A percentile compares a stretch with the other conserved stretches of the same genome.
Conservation (phyloP, 495 filamentous ascomycete genomes). For the Aspergillus saccharolyticus region DNA sequence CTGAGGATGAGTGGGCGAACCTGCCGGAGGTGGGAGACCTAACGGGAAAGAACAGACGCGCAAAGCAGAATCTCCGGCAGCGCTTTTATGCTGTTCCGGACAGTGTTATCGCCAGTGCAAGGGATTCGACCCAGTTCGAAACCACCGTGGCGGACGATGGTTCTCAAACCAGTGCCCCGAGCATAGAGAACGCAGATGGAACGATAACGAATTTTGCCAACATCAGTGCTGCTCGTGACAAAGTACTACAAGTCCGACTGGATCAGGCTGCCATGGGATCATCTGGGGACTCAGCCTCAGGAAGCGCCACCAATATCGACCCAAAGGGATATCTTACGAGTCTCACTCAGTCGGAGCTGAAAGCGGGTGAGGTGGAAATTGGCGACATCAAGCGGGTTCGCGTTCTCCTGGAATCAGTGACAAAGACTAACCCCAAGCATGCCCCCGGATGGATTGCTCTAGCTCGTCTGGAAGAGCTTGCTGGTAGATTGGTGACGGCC, state of each 20-base stretch:
- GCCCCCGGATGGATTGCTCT: slow-evolving; percentile 96
- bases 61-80: slow-evolving; percentile 73
- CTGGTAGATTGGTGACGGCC: slow-evolving; percentile 83
- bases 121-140: slow-evolving; percentile 73
- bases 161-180: slow-evolving; percentile 38
- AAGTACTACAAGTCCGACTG: slow-evolving; percentile 83
- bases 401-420: slow-evolving; percentile 87
- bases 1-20: slow-evolving; percentile 94
- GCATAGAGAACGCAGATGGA: slow-evolving; percentile 59
- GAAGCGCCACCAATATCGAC: slow-evolving; percentile 88
- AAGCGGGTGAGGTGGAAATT: slow-evolving; percentile 74
- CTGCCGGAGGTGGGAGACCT: slow-evolving; percentile 94
- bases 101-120: slow-evolving; percentile 84
- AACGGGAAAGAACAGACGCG: slow-evolving; percentile 85
- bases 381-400: slow-evolving; percentile 96
- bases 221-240: slow-evolving; percentile 91
- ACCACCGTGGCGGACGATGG: slow-evolving; percentile 81
- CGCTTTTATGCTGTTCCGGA: slow-evolving; percentile 96
- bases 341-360: slow-evolving; percentile 70
- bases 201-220: slow-evolving; percentile 98
- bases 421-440: slow-evolving; percentile 91
- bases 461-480: slow-evolving; percentile 85
- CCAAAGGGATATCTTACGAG: slow-evolving; percentile 94
- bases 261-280: slow-evolving; percentile 79
- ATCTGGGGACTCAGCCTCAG: slow-evolving; percentile 63